A percentile compares a stretch with the other conserved stretches of the same genome.
These are phyloP conservation scores for Knufia fluminis DNA, from an alignment of 2,329 filamentous ascomycete genomes.

Conservation along the genomic window DNA sequence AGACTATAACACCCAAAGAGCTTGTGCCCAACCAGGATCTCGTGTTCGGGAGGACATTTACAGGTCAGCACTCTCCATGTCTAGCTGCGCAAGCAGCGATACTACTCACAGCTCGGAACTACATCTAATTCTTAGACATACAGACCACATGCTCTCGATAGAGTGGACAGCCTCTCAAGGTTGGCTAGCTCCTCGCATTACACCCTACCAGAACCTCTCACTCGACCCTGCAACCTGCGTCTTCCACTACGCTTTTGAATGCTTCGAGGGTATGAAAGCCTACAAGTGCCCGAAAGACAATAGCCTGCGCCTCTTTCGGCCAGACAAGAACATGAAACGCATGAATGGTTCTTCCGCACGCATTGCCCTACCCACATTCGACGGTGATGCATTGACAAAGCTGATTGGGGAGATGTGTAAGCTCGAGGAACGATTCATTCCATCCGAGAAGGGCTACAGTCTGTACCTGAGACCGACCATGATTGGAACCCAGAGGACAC, in stretches of 20 bases:
- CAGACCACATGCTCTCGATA: slow-evolving; percentile 93
- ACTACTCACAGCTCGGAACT: neutral
- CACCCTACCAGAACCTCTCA: slow-evolving; percentile 91
- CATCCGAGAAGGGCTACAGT: slow-evolving; percentile 75
- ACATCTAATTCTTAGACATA: no score
- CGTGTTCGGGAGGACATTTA: slow-evolving; percentile 84
- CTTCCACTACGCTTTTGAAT: slow-evolving; percentile 97
- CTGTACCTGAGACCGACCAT: slow-evolving; percentile 93
- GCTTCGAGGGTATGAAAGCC: slow-evolving; percentile 98
- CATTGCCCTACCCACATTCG: slow-evolving; percentile 86
- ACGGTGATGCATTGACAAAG: slow-evolving; percentile 62
- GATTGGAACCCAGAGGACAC: slow-evolving; percentile 91
- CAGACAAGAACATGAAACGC: slow-evolving; percentile 91
- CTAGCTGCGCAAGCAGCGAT: slow-evolving; percentile 7
- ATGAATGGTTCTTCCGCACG: slow-evolving; percentile 85
- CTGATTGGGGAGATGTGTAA: slow-evolving; percentile 72
- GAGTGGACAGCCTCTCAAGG: slow-evolving; percentile 83
- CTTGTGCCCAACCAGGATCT: slow-evolving; percentile 69
- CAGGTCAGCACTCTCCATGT: no score
- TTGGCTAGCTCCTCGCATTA: slow-evolving; percentile 75
- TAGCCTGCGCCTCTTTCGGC: slow-evolving; percentile 77
- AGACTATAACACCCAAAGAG: slow-evolving; percentile 65
- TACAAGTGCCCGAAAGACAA: slow-evolving; percentile 74
- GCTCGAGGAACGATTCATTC: slow-evolving; percentile 83
- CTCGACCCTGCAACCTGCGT: slow-evolving; percentile 94